A percentile compares a stretch with the other conserved stretches of the same genome.
These are phyloP conservation scores for Tetrahymena borealis DNA, from an alignment of 73 alveolate genomes.

Conservation along the genomic window DNA sequence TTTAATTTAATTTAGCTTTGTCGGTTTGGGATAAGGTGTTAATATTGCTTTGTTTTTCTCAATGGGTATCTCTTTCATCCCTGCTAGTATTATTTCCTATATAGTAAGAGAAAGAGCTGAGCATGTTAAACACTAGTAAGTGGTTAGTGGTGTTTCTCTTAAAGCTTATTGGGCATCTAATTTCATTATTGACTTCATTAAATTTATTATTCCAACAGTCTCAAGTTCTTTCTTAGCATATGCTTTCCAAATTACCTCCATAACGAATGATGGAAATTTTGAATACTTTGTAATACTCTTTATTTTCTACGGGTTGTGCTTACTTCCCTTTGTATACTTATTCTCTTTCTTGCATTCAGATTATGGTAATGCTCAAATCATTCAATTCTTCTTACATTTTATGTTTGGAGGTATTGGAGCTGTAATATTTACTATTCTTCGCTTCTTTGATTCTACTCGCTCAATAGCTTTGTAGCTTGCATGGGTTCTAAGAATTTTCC, in stretches of 20 bases:
- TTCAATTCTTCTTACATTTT: slow-evolving; percentile 36
- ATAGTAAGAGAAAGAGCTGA: slow-evolving; percentile 72
- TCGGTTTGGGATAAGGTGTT: slow-evolving; percentile 5
- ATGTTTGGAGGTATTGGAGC: slow-evolving; percentile 49
- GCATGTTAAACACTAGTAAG: slow-evolving; percentile 80
- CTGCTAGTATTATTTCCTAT: slow-evolving; percentile 16
- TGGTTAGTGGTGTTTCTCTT: slow-evolving; percentile 73
- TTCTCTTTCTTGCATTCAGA: slow-evolving; percentile 31
- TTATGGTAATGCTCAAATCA: slow-evolving; percentile 48
- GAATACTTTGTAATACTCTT: slow-evolving; percentile 35
- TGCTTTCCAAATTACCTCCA: slow-evolving; percentile 11
- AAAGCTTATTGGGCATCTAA: slow-evolving; percentile 82
- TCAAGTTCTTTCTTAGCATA: slow-evolving; percentile 4
- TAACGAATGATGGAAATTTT: neutral
- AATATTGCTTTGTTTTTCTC: neutral
- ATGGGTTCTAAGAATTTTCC: slow-evolving; percentile 30
- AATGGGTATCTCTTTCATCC: slow-evolving; percentile 20
- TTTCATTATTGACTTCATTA: slow-evolving; percentile 61
- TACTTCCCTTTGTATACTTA: slow-evolving; percentile 46
- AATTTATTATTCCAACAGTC: slow-evolving; percentile 58
- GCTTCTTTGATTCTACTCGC: slow-evolving; percentile 9
- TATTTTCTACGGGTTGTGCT: slow-evolving; percentile 41
- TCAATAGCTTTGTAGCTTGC: slow-evolving; percentile 2
- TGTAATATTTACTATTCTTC: slow-evolving; percentile 12
- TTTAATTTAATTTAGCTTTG: no score